Evolutionary conservation across 2,329 filamentous ascomycete genomes (phyloP).

Genomic region (Emmonsia crescens): DNA sequence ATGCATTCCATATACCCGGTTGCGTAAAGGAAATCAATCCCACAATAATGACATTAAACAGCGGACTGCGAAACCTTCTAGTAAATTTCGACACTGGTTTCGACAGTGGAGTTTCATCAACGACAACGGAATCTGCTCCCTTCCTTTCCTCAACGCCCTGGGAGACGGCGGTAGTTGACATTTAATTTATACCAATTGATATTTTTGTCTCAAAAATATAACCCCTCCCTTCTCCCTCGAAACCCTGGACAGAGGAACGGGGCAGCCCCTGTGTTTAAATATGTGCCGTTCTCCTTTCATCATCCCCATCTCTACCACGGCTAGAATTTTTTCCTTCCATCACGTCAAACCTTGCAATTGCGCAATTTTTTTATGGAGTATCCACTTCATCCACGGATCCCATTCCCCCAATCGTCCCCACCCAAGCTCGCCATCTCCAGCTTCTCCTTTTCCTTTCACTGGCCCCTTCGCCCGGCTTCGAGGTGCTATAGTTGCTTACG

Average conservation of each 20-base stretch:
- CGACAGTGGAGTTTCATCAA: background rate
- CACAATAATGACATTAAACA: constrained; percentile 39
- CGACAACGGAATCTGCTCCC: background rate
- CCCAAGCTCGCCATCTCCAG: background rate
- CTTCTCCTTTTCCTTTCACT: background rate
- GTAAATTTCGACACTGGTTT: constrained; percentile 3
- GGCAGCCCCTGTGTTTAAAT: background rate
- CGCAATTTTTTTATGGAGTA: background rate
- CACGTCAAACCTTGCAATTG: background rate
- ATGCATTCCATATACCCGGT: constrained; percentile 39
- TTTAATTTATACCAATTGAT: background rate
- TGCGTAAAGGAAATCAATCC: constrained; percentile 38
- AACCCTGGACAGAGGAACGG: background rate
- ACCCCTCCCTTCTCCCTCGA: background rate
- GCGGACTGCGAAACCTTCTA: constrained; percentile 32
- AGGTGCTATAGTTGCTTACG: background rate
- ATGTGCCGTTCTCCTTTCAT: background rate
- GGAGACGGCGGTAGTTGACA: background rate
- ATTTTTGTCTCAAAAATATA: background rate
- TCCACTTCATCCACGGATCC: too few species aligned
- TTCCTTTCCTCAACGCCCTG: background rate
- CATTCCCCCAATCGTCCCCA: background rate
- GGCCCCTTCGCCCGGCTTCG: background rate
- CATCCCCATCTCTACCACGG: background rate
- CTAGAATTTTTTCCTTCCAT: background rate